Conservation (phyloP, 2,329 filamentous ascomycete genomes). For the Cadophora gregata region DNA sequence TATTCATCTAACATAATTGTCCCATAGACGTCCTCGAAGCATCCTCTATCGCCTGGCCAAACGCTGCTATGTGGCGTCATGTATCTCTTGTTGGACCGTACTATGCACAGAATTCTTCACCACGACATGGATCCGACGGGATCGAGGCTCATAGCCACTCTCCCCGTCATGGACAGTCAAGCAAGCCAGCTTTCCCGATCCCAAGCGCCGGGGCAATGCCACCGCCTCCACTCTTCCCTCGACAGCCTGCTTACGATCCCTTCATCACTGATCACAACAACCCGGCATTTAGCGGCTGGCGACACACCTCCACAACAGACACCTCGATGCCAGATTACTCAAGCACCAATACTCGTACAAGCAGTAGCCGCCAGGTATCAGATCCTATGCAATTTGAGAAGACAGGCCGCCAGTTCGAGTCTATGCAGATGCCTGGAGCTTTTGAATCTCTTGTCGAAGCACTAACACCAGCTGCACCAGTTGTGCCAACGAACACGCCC, state of each 20-base stretch:
- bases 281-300: slow-evolving; percentile 37
- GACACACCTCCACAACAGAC: slow-evolving; percentile 49
- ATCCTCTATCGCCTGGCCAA: slow-evolving; percentile 81
- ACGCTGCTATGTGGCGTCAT: slow-evolving; percentile 69
- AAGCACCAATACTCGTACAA: slow-evolving; percentile 39
- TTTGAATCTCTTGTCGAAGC: slow-evolving; percentile 43
- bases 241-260: slow-evolving; percentile 47
- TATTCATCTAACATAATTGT: neutral
- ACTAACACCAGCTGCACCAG: slow-evolving; percentile 35
- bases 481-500: slow-evolving; percentile 39
- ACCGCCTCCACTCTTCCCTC: slow-evolving; percentile 36
- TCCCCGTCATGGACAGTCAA: slow-evolving; percentile 50
- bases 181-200: slow-evolving; percentile 32
- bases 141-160: slow-evolving; percentile 68
- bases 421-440: slow-evolving; percentile 37
- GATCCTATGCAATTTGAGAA: slow-evolving; percentile 40
- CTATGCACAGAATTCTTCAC: slow-evolving; percentile 35
- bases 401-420: slow-evolving; percentile 34
- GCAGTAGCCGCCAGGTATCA: slow-evolving; percentile 45
- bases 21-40: slow-evolving; percentile 71
- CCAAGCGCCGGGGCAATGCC: slow-evolving; percentile 42
- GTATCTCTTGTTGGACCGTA: slow-evolving; percentile 48
- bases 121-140: slow-evolving; percentile 51
- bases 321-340: slow-evolving; percentile 55
- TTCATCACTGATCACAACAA: slow-evolving; percentile 45